These are phyloP conservation scores for Yamadazyma paraphyllophila DNA, from an alignment of 805 yeast species.

Conservation along the genomic window DNA sequence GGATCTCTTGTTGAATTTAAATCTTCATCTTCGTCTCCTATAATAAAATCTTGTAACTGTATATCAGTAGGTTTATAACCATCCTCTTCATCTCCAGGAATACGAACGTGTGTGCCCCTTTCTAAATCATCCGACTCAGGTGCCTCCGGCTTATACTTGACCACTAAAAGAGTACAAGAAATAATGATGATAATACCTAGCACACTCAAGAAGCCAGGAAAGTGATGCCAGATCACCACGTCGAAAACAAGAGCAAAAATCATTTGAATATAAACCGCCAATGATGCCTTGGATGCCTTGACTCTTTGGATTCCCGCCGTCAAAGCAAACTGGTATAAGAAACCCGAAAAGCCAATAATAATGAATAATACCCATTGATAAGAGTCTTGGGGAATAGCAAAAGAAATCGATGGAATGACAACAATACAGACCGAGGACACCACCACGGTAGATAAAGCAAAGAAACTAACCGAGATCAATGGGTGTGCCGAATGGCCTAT, in stretches of 20 bases:
- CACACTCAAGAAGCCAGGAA: slow-evolving; percentile 67
- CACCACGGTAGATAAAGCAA: slow-evolving; percentile 59
- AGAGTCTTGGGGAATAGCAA: slow-evolving; percentile 57
- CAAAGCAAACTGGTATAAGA: slow-evolving; percentile 72
- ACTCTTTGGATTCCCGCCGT: slow-evolving; percentile 85
- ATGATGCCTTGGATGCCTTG: slow-evolving; percentile 69
- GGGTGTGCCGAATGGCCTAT: slow-evolving; percentile 83
- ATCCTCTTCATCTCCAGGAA: slow-evolving; percentile 11
- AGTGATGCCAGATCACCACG: slow-evolving; percentile 63
- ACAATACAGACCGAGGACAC: slow-evolving; percentile 54
- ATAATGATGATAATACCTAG: slow-evolving; percentile 69
- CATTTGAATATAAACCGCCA: slow-evolving; percentile 74
- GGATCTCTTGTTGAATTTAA: not conserved
- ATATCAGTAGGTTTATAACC: slow-evolving; percentile 18
- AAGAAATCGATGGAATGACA: slow-evolving; percentile 55
- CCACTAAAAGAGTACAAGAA: slow-evolving; percentile 59
- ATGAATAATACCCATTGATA: slow-evolving; percentile 66
- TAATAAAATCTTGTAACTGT: slow-evolving; percentile 28
- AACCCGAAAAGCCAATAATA: slow-evolving; percentile 73
- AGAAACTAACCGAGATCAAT: slow-evolving; percentile 71
- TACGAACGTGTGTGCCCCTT: slow-evolving; percentile 6
- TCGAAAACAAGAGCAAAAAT: slow-evolving; percentile 80
- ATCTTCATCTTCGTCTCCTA: slow-evolving; percentile 20
- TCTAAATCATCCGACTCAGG: slow-evolving; percentile 8
- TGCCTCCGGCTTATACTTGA: slow-evolving; percentile 16